Evolutionary conservation across 1,139 yeast genomes (phyloP).

Genomic region (Geotrichum fermentans): DNA sequence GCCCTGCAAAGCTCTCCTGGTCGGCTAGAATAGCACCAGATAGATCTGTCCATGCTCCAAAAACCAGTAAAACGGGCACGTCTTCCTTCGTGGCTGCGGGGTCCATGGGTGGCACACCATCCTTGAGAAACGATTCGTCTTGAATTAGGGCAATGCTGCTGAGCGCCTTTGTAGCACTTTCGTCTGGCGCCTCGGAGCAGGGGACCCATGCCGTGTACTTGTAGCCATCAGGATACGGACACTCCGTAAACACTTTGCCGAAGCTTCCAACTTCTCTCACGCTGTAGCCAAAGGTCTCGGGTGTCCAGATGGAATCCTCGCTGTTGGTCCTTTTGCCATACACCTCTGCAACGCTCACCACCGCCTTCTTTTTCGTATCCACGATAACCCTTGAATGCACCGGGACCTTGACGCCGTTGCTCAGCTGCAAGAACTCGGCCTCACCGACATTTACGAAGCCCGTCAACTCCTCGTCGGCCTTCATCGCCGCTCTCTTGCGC

Average conservation of each 20-base stretch:
- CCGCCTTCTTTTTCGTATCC: conserved; percentile 53
- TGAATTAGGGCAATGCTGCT: conserved; percentile 15
- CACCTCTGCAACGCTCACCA: conserved; percentile 70
- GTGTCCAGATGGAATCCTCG: conserved; percentile 17
- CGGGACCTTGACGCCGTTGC: conserved; percentile 59
- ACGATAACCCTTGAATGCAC: conserved; percentile 78
- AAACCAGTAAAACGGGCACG: conserved; percentile 47
- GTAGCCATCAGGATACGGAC: conserved; percentile 65
- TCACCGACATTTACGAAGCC: conserved; percentile 73
- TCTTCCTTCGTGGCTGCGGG: conserved; percentile 24
- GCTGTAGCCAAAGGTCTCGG: conserved; percentile 57
- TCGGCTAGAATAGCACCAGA: conserved; percentile 50
- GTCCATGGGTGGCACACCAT: conserved; percentile 26
- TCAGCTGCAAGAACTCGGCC: conserved; percentile 51
- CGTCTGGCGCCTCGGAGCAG: conserved; percentile 48
- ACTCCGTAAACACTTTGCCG: conserved; percentile 64
- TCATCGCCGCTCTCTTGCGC: conserved; percentile 37
- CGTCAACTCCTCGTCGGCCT: conserved; percentile 42
- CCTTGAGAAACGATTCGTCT: conserved; percentile 21
- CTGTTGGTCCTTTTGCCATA: conserved; percentile 43
- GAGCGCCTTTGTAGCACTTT: conserved; percentile 8
- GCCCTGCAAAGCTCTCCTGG: conserved; percentile 46
- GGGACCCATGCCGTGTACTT: conserved; percentile 59
- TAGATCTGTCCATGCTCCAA: conserved; percentile 61
- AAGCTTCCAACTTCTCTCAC: conserved; percentile 64